Base-by-base conservation (phyloP, 73 alveolate genomes). In the Paramecium sexaurelia region DNA sequence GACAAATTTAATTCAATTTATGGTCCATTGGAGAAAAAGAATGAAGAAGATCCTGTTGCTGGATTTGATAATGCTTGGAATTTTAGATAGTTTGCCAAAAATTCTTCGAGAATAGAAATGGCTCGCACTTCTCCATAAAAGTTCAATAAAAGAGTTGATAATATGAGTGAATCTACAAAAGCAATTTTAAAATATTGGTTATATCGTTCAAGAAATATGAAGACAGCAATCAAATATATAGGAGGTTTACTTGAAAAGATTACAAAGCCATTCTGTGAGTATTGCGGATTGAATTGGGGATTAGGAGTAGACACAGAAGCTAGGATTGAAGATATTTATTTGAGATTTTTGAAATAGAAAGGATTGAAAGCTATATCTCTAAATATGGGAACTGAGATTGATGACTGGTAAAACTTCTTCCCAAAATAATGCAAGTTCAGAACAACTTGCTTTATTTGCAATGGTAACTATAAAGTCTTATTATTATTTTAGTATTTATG, bases 261-360 rank as follows among this genome's bases (percentile, higher is more conserved):
- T 1, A 88, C 87, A 11, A 88, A 69, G 41, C 37, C 78, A 13
- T 68, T 55, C 45, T 88, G 94, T 55, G 85, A 88, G 26, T 88
- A 41, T 68, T 88, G 94, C 71, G 94, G 94, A 11, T 47, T 20
- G 20, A 88, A 61, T 68, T 88, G 94, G 94, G 94, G 94, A 37
- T 67, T 88, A 88, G 83, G 73, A 17, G 69, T 61, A 19, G 75
- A 39, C 15, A 55, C 94, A 10, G 94, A 88, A 41, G 24, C 40
- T 11, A 88, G 87, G 17, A 82, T 88, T 40, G 94, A 88, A 71
- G 94, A 88, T 41, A 40, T 88, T 22, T 88, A 68, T 43, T 88
- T 68, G 71, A 32, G 47, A 40, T 88, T 43, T 47, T 56, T 88
- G 3, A 37, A 56, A 43, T 27, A 41, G 15, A 68, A 27, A 26